A percentile compares a stretch with the other conserved stretches of the same genome.
phyloP scores from a whole-genome alignment of 2,329 filamentous ascomycete genomes.

The Xylaria sp. region DNA sequence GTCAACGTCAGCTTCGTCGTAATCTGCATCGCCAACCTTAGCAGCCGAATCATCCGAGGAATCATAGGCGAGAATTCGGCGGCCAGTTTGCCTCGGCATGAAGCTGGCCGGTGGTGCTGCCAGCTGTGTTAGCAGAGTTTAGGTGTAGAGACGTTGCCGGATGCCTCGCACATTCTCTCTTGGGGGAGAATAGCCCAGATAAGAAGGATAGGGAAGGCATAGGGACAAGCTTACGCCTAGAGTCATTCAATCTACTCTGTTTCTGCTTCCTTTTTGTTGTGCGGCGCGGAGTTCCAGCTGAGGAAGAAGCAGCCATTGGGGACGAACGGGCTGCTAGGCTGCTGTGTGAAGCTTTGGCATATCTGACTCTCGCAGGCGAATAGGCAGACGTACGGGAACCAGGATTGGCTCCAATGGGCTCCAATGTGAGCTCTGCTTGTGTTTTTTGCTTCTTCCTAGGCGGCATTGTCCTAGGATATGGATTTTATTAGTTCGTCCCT shows the following conservation, averaged over 20 bases:
- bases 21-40: constrained; percentile 30
- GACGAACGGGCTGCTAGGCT: constrained; percentile 20
- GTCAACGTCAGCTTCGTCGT: constrained; percentile 33
- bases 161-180: neutral
- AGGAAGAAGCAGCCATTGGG: constrained; percentile 9
- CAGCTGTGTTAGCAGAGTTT: constrained; percentile 16
- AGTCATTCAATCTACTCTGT: constrained; percentile 27
- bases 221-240: constrained; percentile 25
- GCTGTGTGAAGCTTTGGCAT: constrained; percentile 29
- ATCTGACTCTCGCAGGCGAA: constrained; percentile 40
- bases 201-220: neutral
- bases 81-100: constrained; percentile 34
- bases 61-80: constrained; percentile 18
- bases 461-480: constrained; percentile 27
- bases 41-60: constrained; percentile 38
- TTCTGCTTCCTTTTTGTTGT: constrained; percentile 14
- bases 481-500: neutral
- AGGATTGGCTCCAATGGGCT: constrained; percentile 33
- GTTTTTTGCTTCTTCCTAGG: constrained; percentile 33
- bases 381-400: constrained; percentile 31
- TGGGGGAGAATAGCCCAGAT: neutral
- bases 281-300: constrained; percentile 4
- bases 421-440: constrained; percentile 42
- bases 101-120: constrained; percentile 34
- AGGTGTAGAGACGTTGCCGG: neutral